Evolutionary conservation across 2,329 filamentous ascomycete species (phyloP), one percentile per base, ranked within the genome.

Genomic region (Nannizziopsis arthrosporioides): DNA sequence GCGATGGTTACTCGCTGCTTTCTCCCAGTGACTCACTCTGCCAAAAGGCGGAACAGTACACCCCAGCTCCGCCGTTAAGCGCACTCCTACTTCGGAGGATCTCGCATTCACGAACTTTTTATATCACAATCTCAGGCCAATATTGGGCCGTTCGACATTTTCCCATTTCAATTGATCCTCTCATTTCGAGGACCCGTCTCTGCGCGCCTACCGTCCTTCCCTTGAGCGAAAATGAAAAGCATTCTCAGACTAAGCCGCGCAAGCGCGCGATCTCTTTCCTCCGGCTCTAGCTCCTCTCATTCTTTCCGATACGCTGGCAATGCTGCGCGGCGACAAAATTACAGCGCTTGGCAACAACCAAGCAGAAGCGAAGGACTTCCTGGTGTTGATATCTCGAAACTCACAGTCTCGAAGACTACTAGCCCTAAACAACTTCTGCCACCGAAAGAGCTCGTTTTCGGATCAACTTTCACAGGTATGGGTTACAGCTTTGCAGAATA

Each of bases 371-470:
- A 63, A 31, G 57, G 64, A 47, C 76, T 81, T 30, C 74, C 77
- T 48, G 80, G 78, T 48, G 77, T 96, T 55, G 86, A 96, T 65
- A 71, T 83, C n/a, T 76, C 80, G 35, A 83, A 82, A 67, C 78
- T 96, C 51, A 72, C 74, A 42, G 74, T 95, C 61, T 81, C 80
- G 51, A 80, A 82, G 69, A 93, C 85, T 1, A 76, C 73, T 6
- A 79, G 75, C 2, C 92, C 90, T 9, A 92, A 90, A 68, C 65
- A 76, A 27, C 73, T 90, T 48, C 73, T 76, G 53, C 81, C 88
- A 47, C 78, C 84, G 11, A 78, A 90, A 63, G 81, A 93, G 54
- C 80, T 98, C 48, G 74, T 96, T 54, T 98, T 98, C 67, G 92
- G 92, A 54, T 78, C 78, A 56, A 83, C 81, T 43, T 98, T 98